Percentiles rank a stretch among this genome's conserved stretches.
These are phyloP conservation scores for Solanum lignicaule DNA, from an alignment of 257 asterid species.

Conservation along the genomic window DNA sequence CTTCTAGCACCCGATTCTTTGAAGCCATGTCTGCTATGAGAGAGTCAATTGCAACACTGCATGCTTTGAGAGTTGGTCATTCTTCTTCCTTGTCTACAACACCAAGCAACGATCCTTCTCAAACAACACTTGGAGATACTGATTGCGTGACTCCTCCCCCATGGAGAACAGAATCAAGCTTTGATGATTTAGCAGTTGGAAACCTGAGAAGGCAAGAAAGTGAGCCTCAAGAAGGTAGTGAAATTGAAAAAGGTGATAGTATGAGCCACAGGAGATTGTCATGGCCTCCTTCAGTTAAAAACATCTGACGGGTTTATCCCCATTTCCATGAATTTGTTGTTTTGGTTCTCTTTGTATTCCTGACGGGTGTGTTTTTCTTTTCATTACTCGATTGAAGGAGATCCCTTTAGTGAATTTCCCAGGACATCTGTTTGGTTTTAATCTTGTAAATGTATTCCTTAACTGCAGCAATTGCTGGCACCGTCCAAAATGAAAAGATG, in stretches of 20 bases:
- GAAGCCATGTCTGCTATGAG: slow-evolving; percentile 98
- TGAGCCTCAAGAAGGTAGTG: slow-evolving; percentile 21
- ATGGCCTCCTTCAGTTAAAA: slow-evolving; percentile 57
- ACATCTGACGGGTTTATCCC: not conserved
- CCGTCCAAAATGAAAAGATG: not conserved
- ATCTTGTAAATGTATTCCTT: not conserved
- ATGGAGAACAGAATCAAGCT: slow-evolving; percentile 63
- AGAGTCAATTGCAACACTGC: slow-evolving; percentile 81
- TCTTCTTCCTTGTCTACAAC: slow-evolving; percentile 24
- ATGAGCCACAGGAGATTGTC: slow-evolving; percentile 46
- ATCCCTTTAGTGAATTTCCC: not conserved
- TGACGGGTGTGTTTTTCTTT: not conserved
- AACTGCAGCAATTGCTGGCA: not conserved
- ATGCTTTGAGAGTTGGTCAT: slow-evolving; percentile 67
- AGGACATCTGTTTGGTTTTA: not conserved
- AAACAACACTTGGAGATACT: slow-evolving; percentile 22
- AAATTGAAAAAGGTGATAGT: slow-evolving; percentile 23
- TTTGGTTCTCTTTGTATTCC: not conserved
- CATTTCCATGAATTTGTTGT: not conserved
- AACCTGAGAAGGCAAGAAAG: slow-evolving; percentile 26
- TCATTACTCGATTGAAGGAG: not conserved
- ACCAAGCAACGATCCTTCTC: slow-evolving; percentile 2
- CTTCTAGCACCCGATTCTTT: slow-evolving; percentile 92
- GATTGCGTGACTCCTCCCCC: slow-evolving; percentile 71
- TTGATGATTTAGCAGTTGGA: slow-evolving; percentile 45